Evolutionary conservation across 164 flowering plant species (phyloP).

Genomic region (Euptelea pleiosperma): DNA sequence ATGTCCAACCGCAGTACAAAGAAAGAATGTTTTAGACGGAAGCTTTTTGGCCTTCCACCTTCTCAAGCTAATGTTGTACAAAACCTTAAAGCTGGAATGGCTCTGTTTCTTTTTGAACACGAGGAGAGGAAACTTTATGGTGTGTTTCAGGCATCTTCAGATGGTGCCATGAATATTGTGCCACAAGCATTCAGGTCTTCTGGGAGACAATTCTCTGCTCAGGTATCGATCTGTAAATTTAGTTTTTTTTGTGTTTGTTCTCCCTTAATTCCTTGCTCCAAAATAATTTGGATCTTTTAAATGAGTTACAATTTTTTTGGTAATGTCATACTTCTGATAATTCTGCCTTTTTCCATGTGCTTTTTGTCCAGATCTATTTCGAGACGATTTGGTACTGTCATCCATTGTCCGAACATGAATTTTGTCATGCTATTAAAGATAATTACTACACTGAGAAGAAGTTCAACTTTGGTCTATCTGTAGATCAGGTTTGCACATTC

Average conservation of each 20-base stretch:
- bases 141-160: constrained; percentile 54
- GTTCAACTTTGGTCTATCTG: constrained; percentile 56
- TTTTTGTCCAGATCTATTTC: constrained; percentile 21
- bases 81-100: constrained; percentile 59
- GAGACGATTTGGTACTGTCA: constrained; percentile 43
- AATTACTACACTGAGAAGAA: constrained; percentile 54
- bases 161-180: constrained; percentile 64
- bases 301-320: too few relatives aligned
- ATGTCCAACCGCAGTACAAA: constrained; percentile 57
- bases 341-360: not conserved
- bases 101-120: constrained; percentile 67
- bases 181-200: constrained; percentile 48
- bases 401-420: constrained; percentile 59
- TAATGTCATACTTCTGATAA: too few relatives aligned
- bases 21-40: constrained; percentile 46
- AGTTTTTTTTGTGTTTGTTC: not conserved
- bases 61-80: constrained; percentile 39
- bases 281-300: too few relatives aligned
- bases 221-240: constrained; percentile 38
- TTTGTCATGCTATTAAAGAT: constrained; percentile 51
- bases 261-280: not conserved
- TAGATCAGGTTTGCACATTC: constrained; percentile 45
- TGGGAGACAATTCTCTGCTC: constrained; percentile 63
- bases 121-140: constrained; percentile 65
- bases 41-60: constrained; percentile 60